phyloP scores from a whole-genome alignment of 163 green algal genomes.

The Scenedesmus sp. region DNA sequence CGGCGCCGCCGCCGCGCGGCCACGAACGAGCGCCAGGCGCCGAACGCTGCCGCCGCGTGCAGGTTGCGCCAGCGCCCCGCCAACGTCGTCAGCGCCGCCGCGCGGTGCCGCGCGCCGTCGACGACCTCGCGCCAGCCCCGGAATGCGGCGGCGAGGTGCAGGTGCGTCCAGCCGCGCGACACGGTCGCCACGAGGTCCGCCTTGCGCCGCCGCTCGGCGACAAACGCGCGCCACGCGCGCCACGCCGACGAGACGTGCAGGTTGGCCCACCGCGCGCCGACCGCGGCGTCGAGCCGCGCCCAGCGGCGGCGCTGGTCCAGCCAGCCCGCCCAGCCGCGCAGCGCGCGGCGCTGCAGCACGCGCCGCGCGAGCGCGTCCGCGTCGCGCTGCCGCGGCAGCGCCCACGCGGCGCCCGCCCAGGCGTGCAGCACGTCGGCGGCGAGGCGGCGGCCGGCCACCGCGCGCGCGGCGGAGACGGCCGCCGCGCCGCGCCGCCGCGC shows the following conservation, averaged over 20 bases:
- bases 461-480: too few species aligned
- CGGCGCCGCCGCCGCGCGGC: background rate
- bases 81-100: background rate
- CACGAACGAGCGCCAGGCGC: constrained; percentile 10
- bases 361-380: background rate
- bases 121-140: constrained; percentile 5
- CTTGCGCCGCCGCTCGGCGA: background rate
- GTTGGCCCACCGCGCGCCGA: too few species aligned
- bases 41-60: constrained; percentile 37
- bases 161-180: constrained; percentile 11
- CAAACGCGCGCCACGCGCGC: background rate
- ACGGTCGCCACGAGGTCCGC: background rate
- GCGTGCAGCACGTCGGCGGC: background rate
- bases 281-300: too few species aligned
- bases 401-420: background rate
- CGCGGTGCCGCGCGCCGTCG: background rate
- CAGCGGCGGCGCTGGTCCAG: background rate
- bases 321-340: background rate
- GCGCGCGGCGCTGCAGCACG: background rate
- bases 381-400: background rate
- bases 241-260: too few species aligned
- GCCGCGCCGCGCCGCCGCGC: background rate
- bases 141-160: constrained; percentile 35
- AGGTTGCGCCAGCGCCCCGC: constrained; percentile 34
- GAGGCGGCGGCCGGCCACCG: background rate